Conservation (phyloP, 805 yeast genomes). For the Barnettozyma pratensis region DNA sequence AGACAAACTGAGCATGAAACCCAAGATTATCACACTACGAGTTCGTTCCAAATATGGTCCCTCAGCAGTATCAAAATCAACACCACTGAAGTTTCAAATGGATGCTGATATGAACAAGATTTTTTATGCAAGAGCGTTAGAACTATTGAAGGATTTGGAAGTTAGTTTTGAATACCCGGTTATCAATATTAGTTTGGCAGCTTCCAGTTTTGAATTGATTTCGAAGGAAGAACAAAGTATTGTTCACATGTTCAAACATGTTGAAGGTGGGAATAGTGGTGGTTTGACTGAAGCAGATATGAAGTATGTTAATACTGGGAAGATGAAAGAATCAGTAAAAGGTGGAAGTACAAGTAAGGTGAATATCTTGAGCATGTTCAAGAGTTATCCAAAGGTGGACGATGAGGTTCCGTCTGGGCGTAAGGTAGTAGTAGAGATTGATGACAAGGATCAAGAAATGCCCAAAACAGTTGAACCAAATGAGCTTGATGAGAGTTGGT, state of each 20-base stretch:
- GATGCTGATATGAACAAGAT: constrained; percentile 1
- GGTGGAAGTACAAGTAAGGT: background rate
- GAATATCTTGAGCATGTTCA: background rate
- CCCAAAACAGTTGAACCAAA: background rate
- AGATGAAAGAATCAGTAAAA: background rate
- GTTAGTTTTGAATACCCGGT: constrained; percentile 40
- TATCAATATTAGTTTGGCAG: constrained; percentile 42
- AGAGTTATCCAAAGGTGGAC: background rate
- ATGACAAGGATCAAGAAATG: background rate
- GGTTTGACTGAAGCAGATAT: constrained; percentile 7
- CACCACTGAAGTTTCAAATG: constrained; percentile 11
- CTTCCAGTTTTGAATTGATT: constrained; percentile 47
- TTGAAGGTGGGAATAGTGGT: constrained; percentile 7
- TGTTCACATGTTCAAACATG: constrained; percentile 1
- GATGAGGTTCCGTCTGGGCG: background rate
- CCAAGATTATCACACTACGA: constrained; percentile 41
- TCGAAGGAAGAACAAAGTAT: constrained; percentile 5
- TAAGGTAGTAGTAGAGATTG: background rate
- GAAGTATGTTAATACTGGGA: constrained; percentile 2
- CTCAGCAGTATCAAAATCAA: constrained; percentile 27
- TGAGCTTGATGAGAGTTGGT: background rate
- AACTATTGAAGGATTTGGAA: constrained; percentile 38
- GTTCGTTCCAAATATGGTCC: constrained; percentile 18
- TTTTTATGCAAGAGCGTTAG: constrained; percentile 30
- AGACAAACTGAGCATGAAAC: constrained; percentile 30